Evolutionary conservation across 495 filamentous ascomycete species (phyloP).

Genomic region (Trichoderma parareesei): DNA sequence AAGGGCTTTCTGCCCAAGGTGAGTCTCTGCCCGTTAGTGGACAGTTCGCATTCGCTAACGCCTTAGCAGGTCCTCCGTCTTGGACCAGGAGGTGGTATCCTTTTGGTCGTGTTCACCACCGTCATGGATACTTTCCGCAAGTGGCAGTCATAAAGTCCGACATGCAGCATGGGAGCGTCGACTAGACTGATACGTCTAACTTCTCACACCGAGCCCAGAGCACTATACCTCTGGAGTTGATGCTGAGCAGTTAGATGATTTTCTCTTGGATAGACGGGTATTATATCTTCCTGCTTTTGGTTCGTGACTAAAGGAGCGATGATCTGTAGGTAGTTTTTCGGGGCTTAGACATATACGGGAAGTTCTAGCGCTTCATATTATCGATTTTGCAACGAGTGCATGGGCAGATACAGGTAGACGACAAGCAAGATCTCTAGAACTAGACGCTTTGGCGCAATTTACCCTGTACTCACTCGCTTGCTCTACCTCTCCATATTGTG

Average conservation of each 20-base stretch:
- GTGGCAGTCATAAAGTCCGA: constrained; percentile 17
- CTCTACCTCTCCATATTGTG: too few relatives aligned
- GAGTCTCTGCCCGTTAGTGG: constrained; percentile 13
- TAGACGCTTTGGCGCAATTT: not conserved
- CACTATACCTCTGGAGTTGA: not conserved
- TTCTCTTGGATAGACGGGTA: constrained; percentile 5
- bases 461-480: too few relatives aligned
- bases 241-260: not conserved
- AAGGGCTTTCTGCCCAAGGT: constrained; percentile 98
- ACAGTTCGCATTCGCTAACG: constrained; percentile 6
- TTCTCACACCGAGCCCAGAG: not conserved
- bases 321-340: not conserved
- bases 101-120: constrained; percentile 85
- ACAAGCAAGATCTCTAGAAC: too few relatives aligned
- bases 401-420: too few relatives aligned
- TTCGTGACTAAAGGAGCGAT: not conserved
- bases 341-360: not conserved
- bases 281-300: not conserved
- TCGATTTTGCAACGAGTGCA: not conserved
- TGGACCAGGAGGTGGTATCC: constrained; percentile 52
- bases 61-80: constrained; percentile 20
- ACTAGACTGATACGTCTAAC: not conserved
- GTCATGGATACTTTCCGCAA: constrained; percentile 82
- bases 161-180: not conserved
- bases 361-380: not conserved